A percentile compares a stretch with the other conserved stretches of the same genome.
Evolutionary conservation across 2,329 filamentous ascomycete species (phyloP).

Genomic region (Alternaria infectoria): DNA sequence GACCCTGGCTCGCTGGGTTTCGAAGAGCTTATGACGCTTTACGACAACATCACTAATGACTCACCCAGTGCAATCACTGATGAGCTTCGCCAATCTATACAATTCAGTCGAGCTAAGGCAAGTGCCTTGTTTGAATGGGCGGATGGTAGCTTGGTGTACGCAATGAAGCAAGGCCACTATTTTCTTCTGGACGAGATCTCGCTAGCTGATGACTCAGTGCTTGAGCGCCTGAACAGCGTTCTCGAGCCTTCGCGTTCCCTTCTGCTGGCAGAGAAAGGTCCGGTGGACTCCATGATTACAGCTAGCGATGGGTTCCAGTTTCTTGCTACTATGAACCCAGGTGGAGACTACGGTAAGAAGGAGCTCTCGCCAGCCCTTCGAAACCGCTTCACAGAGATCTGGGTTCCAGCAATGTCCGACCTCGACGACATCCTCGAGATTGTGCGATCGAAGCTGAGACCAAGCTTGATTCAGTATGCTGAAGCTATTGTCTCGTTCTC

Average conservation of each 20-base stretch:
- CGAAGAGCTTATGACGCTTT: slow-evolving; percentile 62
- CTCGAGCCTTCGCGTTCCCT: slow-evolving; percentile 87
- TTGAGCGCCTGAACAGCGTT: slow-evolving; percentile 95
- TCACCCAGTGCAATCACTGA: slow-evolving; percentile 56
- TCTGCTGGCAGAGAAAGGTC: slow-evolving; percentile 91
- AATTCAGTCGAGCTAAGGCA: slow-evolving; percentile 64
- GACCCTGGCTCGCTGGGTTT: slow-evolving; percentile 31
- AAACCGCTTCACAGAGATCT: slow-evolving; percentile 98
- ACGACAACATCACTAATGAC: slow-evolving; percentile 60
- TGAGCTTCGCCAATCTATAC: slow-evolving; percentile 49
- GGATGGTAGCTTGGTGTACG: slow-evolving; percentile 89
- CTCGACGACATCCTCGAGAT: slow-evolving; percentile 88
- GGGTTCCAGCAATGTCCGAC: slow-evolving; percentile 89
- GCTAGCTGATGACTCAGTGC: slow-evolving; percentile 93
- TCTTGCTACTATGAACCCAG: slow-evolving; percentile 98
- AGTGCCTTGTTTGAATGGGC: slow-evolving; percentile 96
- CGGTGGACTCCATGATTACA: slow-evolving; percentile 78
- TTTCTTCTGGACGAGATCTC: slow-evolving; percentile 98
- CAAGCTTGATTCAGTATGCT: slow-evolving; percentile 64
- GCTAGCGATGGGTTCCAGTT: slow-evolving; percentile 88
- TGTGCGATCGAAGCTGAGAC: slow-evolving; percentile 73
- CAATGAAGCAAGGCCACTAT: slow-evolving; percentile 87
- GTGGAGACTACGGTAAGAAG: slow-evolving; percentile 97
- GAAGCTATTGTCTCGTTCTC: slow-evolving; percentile 82
- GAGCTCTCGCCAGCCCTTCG: slow-evolving; percentile 93